Percentiles rank a stretch among this genome's conserved stretches.
phyloP scores from a whole-genome alignment of 768 basidiomycete species.

The Postia placenta region DNA sequence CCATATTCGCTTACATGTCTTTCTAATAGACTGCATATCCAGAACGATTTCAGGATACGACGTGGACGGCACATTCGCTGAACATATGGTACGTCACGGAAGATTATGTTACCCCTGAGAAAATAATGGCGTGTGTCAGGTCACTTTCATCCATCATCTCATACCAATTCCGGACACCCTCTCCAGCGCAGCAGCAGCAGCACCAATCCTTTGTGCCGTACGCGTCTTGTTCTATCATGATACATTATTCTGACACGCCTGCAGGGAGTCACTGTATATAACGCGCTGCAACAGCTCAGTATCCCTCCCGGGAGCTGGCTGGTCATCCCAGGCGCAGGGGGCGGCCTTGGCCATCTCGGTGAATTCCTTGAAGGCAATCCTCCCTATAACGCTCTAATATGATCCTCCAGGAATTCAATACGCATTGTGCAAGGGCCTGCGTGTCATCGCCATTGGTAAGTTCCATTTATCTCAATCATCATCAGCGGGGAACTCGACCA shows the following conservation, averaged over 20 bases:
- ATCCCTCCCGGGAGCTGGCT: constrained; percentile 61
- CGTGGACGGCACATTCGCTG: constrained; percentile 65
- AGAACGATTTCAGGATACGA: constrained; percentile 53
- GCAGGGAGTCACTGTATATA: constrained; percentile 75
- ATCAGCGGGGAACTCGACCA: no score
- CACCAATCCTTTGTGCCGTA: constrained; percentile 67
- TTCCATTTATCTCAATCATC: no score
- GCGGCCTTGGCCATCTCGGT: constrained; percentile 68
- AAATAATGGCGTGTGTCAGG: no score
- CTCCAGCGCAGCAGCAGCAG: constrained; percentile 54
- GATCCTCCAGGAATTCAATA: neutral
- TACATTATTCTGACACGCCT: neutral
- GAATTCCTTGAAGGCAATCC: no score
- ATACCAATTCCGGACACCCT: constrained; percentile 69
- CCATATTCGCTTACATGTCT: neutral
- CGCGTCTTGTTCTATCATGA: constrained; percentile 15
- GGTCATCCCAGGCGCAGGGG: constrained; percentile 64
- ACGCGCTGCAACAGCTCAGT: constrained; percentile 65
- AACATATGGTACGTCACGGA: constrained; percentile 41
- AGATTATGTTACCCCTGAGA: no score
- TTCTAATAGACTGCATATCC: neutral
- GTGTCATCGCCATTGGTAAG: neutral
- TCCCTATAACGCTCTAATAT: neutral
- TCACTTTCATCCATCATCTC: constrained; percentile 63
- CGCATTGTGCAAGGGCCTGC: neutral